A percentile compares a stretch with the other conserved stretches of the same genome.
Evolutionary conservation across 83 land plant genomes (phyloP).

Genomic region (Picea abies): DNA sequence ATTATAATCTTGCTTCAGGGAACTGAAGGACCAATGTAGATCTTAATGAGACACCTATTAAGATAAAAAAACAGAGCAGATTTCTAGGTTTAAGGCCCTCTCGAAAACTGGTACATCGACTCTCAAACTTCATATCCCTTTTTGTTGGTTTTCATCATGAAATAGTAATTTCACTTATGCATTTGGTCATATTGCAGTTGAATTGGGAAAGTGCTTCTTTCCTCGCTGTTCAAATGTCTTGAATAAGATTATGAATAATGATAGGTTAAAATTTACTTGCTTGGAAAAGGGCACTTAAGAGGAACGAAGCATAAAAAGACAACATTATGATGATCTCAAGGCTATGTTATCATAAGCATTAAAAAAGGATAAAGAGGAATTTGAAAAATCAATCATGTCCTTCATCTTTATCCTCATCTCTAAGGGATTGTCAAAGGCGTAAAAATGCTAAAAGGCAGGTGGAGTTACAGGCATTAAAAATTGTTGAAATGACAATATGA

Average conservation of each 20-base stretch:
- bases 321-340: conserved; percentile 52
- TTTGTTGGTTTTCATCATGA: neutral
- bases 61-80: conserved; percentile 47
- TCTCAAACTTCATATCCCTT: neutral
- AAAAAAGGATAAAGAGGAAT: conserved; percentile 56
- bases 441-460: too few relatives aligned
- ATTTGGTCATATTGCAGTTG: conserved; percentile 49
- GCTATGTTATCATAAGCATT: conserved; percentile 55
- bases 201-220: conserved; percentile 80
- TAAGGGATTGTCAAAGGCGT: conserved; percentile 10
- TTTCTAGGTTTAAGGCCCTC: conserved; percentile 51
- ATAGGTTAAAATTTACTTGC: conserved; percentile 34
- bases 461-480: too few relatives aligned
- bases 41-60: conserved; percentile 59
- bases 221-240: conserved; percentile 80
- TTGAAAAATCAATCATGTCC: conserved; percentile 24
- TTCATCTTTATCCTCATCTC: conserved; percentile 48
- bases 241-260: conserved; percentile 79
- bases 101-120: conserved; percentile 45
- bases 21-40: conserved; percentile 37
- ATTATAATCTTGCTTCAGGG: neutral
- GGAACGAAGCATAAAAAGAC: conserved; percentile 45
- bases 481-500: too few relatives aligned
- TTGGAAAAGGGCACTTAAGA: conserved; percentile 36
- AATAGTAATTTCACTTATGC: neutral